Evolutionary conservation across 306 rosid genomes (phyloP).

Genomic region (Comarum palustre): DNA sequence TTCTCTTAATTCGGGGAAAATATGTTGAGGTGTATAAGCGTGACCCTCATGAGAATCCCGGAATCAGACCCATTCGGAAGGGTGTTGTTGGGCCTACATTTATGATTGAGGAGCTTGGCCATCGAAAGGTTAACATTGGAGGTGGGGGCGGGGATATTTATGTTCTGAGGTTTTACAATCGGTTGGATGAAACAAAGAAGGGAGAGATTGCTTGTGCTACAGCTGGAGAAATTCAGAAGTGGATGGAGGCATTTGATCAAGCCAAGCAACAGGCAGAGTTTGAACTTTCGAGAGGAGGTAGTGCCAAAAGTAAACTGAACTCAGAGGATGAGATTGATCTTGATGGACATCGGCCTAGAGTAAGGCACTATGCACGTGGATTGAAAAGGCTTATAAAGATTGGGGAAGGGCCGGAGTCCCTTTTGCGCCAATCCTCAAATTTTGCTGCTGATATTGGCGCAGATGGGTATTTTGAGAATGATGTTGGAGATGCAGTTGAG

Average conservation of each 20-base stretch:
- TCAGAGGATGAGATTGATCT: constrained; percentile 67
- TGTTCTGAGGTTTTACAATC: constrained; percentile 66
- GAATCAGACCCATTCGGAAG: constrained; percentile 74
- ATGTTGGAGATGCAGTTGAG: constrained; percentile 72
- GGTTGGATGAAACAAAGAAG: constrained; percentile 69
- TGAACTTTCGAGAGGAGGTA: constrained; percentile 46
- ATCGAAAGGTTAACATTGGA: constrained; percentile 48
- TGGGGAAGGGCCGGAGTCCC: constrained; percentile 93
- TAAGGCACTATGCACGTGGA: constrained; percentile 73
- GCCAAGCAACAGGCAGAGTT: constrained; percentile 83
- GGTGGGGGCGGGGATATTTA: constrained; percentile 66
- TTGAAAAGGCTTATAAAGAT: constrained; percentile 65
- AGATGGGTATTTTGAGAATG: constrained; percentile 54
- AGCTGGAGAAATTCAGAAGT: constrained; percentile 63
- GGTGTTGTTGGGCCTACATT: constrained; percentile 78
- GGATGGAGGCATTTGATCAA: constrained; percentile 91
- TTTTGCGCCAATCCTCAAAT: constrained; percentile 58
- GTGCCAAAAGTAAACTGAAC: constrained; percentile 55
- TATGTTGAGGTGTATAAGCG: constrained; percentile 73
- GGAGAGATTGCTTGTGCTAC: constrained; percentile 92
- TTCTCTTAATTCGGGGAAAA: constrained; percentile 65
- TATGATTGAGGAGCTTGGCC: constrained; percentile 69
- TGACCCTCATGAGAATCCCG: constrained; percentile 70
- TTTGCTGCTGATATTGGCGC: constrained; percentile 23
- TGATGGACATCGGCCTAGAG: constrained; percentile 64